Base-by-base conservation (phyloP, 1,139 yeast genomes). In the Saccharomyces pastorianus region DNA sequence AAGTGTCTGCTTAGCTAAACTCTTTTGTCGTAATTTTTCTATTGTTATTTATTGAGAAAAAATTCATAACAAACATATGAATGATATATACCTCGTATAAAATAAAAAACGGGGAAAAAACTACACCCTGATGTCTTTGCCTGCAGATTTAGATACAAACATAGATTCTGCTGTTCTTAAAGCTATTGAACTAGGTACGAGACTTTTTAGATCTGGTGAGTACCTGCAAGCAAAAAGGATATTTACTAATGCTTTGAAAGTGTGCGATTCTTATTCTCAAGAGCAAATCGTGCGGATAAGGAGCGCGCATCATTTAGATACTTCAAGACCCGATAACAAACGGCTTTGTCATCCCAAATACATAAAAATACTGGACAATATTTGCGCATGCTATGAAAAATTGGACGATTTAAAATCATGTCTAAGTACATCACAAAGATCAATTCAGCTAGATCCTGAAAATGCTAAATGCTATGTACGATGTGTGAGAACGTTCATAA, bases 361-460 rank as follows among this genome's bases (percentile, higher is more conserved):
- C 17, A 61, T 62, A 1, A 62, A 68, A 7, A 41, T 76, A 14
- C 59, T 76, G 34, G 80, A 76, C 56, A 68, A 70, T 53, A 64
- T 87, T 27, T 82, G 87, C 1, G 87, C 88, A 0, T 76, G 84
- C 0, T 75, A 72, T 64, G 84, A 82, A 61, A 83, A 81, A 61
- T 57, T 82, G 52, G 71, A 71, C 1, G 70, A 74, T 14, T 47
- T 68, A 1, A 67, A 66, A 0, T 67, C 67, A 26, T 84, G 88
- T 0, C 62, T 79, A 48, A 61, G 61, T 27, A 85, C 81, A 56
- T 78, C 82, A 0, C 67, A 72, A 31, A 69, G 62, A 48, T 68
- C 80, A 59, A 68, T 78, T 2, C 63, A 67, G 17, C 54, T 73
- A 1, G 86, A 83, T 51, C 86, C 88, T 0, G 69, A 76, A 47